A percentile compares a stretch with the other conserved stretches of the same genome.
Evolutionary conservation across 208 protist species (phyloP).

Genomic region (Trypanosoma caninum): DNA sequence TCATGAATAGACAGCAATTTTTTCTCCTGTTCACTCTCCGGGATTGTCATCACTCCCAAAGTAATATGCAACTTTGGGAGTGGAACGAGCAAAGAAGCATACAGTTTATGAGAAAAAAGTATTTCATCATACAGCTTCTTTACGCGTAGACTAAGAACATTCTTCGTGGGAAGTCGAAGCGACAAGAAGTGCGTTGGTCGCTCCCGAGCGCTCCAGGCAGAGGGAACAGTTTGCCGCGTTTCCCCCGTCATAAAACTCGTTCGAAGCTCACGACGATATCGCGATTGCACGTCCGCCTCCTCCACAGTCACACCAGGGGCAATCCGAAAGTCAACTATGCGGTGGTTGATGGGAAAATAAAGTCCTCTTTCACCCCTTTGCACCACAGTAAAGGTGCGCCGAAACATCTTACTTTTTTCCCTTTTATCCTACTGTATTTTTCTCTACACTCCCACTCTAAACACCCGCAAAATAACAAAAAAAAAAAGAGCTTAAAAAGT

Average conservation of each 20-base stretch:
- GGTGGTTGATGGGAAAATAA: slow-evolving; percentile 89
- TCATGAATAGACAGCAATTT: slow-evolving; percentile 33
- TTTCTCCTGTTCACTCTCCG: slow-evolving; percentile 13
- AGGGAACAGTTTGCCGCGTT: slow-evolving; percentile 65
- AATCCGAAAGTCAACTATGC: slow-evolving; percentile 71
- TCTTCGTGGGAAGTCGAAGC: slow-evolving; percentile 61
- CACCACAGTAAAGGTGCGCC: slow-evolving; percentile 22
- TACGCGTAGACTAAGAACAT: slow-evolving; percentile 48
- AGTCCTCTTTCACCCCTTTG: slow-evolving; percentile 57
- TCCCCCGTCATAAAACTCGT: slow-evolving; percentile 74
- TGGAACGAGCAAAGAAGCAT: slow-evolving; percentile 65
- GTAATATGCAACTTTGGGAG: slow-evolving; percentile 74
- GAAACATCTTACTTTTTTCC: slow-evolving; percentile 27
- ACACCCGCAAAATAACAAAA: too few relatives aligned
- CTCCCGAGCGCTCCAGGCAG: slow-evolving; percentile 50
- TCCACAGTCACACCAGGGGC: slow-evolving; percentile 30
- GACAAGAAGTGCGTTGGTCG: slow-evolving; percentile 84
- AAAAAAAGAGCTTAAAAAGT: too few relatives aligned
- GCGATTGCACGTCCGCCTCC: slow-evolving; percentile 71
- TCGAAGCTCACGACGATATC: slow-evolving; percentile 73
- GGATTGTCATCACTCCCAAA: slow-evolving; percentile 71
- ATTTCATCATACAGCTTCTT: slow-evolving; percentile 74
- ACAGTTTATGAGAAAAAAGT: slow-evolving; percentile 51
- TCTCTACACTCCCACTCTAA: too few relatives aligned
- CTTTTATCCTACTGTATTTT: too few relatives aligned